Evolutionary conservation across 2,329 filamentous ascomycete genomes (phyloP), one percentile per base, ranked within the genome.

Genomic region (Myrmaecium sp.): DNA sequence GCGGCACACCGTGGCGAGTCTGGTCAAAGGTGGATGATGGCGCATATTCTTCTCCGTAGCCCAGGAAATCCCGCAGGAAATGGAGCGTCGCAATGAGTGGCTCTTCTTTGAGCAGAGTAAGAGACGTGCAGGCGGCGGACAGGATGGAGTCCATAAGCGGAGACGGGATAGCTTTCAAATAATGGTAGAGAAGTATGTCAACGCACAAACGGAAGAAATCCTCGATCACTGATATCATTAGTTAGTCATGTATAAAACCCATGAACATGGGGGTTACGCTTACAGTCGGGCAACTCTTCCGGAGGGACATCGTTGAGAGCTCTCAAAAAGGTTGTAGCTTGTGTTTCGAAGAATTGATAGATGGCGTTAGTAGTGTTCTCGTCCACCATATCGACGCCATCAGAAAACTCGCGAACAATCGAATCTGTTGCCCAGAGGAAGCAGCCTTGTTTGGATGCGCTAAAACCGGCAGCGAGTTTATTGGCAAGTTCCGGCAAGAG

Each of bases 391-490:
- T 93, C 83, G 21, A 79, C 71, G 21, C 86, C 83, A 40, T 92
- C 81, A 0, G 82, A 89, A 46, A 95, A 98, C 50, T 98, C 89
- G 32, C 89, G 77, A 16, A 98, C 67, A 35, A 98, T 91, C 6
- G 86, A 82, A 36, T 84, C 80, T 2, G 86, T 94, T 1, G 89
- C 86, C 89, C 89, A 98, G n/a, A 98, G 63, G 64, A 98, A 98
- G 49, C 86, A 94, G 8, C 89, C 89, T 53, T 98, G 86, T 33
- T 74, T 70, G 7, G 86, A 94, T 11, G 69, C 66, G 29, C 77
- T 67, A 48, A 98, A 98, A 4, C 86, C 84, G 35, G 65, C 66
- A 1, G 81, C 81, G 30, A 98, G 67, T 52, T 86, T 91, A 40
- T 86, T 79, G 11, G 89, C 91, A 54, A 98, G 72, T 12, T 72